A percentile compares a stretch with the other conserved stretches of the same genome.
Conservation (phyloP, 2,329 filamentous ascomycete genomes). For the Penicillium sp. region DNA sequence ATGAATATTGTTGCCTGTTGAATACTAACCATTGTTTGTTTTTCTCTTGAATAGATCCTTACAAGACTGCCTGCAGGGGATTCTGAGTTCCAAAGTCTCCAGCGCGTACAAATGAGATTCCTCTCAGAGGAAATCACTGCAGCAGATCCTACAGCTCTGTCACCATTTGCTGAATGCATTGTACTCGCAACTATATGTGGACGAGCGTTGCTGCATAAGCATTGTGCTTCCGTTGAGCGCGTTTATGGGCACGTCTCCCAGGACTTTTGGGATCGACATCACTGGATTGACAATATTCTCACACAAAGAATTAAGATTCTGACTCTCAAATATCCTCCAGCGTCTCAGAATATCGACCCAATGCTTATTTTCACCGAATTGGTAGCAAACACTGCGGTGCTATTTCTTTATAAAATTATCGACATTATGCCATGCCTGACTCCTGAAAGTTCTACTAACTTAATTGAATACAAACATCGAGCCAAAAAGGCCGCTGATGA, state of each 20-base stretch:
- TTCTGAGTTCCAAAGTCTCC: slow-evolving; percentile 30
- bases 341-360: slow-evolving; percentile 7
- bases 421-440: slow-evolving; percentile 4
- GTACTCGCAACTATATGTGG: slow-evolving; percentile 25
- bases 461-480: slow-evolving; percentile 9
- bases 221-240: slow-evolving; percentile 3
- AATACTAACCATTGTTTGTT: neutral
- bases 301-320: slow-evolving; percentile 11
- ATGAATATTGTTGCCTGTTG: neutral
- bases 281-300: slow-evolving; percentile 14
- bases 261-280: slow-evolving; percentile 17
- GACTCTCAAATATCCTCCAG: slow-evolving; percentile 8
- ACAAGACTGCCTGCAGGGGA: slow-evolving; percentile 35
- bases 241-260: slow-evolving; percentile 9
- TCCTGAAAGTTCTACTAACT: neutral
- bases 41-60: slow-evolving; percentile 12
- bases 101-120: slow-evolving; percentile 23
- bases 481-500: slow-evolving; percentile 7
- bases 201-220: slow-evolving; percentile 9
- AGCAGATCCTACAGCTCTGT: slow-evolving; percentile 15
- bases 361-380: slow-evolving; percentile 17
- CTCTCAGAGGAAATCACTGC: slow-evolving; percentile 28
- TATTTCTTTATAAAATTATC: slow-evolving; percentile 16
- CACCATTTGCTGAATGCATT: slow-evolving; percentile 30
- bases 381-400: slow-evolving; percentile 12